Evolutionary conservation across 352 stramenopile species (phyloP).

Genomic region (Phytophthora sp.): DNA sequence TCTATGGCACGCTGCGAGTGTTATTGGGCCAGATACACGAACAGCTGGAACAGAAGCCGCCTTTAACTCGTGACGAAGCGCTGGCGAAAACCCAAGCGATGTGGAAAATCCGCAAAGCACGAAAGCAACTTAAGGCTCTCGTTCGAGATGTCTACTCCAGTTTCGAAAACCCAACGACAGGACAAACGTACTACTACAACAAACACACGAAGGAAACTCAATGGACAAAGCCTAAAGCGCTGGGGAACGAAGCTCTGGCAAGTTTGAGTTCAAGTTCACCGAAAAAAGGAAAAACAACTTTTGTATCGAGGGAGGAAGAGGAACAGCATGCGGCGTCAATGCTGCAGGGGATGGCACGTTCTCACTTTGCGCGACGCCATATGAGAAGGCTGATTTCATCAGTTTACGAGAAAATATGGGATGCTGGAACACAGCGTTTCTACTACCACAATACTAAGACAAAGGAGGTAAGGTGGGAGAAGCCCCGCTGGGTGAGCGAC

Average conservation of each 20-base stretch:
- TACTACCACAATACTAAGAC: constrained; percentile 87
- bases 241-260: constrained; percentile 36
- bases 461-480: constrained; percentile 71
- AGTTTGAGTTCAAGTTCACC: neutral
- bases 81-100: constrained; percentile 75
- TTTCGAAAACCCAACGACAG: constrained; percentile 64
- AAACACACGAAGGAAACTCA: constrained; percentile 65
- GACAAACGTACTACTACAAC: constrained; percentile 86
- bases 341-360: constrained; percentile 67
- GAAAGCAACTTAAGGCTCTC: constrained; percentile 70
- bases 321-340: constrained; percentile 33
- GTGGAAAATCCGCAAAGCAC: constrained; percentile 71
- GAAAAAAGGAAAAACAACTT: constrained; percentile 13
- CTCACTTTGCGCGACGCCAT: constrained; percentile 52
- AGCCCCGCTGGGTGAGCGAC: constrained; percentile 71
- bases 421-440: constrained; percentile 46
- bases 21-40: constrained; percentile 53
- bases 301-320: constrained; percentile 31
- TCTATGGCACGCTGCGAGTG: constrained; percentile 49
- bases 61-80: constrained; percentile 61
- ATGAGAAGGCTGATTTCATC: constrained; percentile 69
- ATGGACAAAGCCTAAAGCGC: constrained; percentile 65
- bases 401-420: constrained; percentile 86
- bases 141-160: constrained; percentile 64
- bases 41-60: constrained; percentile 48